Evolutionary conservation across 23 red algal species (phyloP).

Genomic region (Gracilaria gracilis): DNA sequence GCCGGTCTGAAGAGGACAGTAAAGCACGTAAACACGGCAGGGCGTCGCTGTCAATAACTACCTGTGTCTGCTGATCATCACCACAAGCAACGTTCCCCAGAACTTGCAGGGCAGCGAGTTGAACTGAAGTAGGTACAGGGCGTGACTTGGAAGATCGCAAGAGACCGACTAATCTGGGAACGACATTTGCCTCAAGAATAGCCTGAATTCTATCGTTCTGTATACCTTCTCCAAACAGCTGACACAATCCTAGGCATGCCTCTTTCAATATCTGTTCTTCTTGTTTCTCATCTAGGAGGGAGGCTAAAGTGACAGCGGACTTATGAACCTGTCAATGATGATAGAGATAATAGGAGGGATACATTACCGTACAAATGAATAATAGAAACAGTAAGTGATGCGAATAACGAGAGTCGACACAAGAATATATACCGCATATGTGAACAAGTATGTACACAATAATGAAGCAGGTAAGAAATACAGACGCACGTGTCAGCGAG

Average conservation of each 20-base stretch:
- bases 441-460: background rate
- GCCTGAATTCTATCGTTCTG: conserved; percentile 98
- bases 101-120: conserved; percentile 93
- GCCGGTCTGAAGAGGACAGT: conserved; percentile 82
- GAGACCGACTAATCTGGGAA: conserved; percentile 82
- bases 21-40: conserved; percentile 82
- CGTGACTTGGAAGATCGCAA: conserved; percentile 68
- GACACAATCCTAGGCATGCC: conserved; percentile 87
- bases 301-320: conserved; percentile 71
- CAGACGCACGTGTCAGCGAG: background rate
- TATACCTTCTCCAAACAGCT: conserved; percentile 98
- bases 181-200: conserved; percentile 92
- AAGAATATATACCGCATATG: background rate
- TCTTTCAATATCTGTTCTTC: conserved; percentile 90
- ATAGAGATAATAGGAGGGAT: background rate
- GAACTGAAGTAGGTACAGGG: conserved; percentile 81
- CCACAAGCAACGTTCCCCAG: conserved; percentile 98
- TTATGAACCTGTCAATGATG: conserved; percentile 57
- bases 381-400: background rate
- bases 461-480: background rate
- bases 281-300: conserved; percentile 69
- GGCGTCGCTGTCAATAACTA: conserved; percentile 97
- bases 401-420: background rate
- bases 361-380: background rate
- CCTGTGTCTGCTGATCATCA: conserved; percentile 98